Conservation (phyloP, 1,139 yeast genomes). For the Yamadazyma oceani region DNA sequence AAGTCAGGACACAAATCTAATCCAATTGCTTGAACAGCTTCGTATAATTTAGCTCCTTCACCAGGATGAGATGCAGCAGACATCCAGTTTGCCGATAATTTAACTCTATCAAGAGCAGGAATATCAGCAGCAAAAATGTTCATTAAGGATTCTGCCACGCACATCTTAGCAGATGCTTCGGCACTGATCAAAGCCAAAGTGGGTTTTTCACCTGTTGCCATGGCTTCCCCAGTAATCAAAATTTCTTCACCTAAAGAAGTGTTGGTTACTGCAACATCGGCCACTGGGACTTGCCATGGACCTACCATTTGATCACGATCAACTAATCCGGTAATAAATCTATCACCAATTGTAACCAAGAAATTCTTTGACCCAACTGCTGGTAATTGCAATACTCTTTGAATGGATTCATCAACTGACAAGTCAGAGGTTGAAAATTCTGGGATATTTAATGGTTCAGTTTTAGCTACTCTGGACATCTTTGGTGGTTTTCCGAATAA, state of each 20-base stretch:
- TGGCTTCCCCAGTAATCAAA: slow-evolving; percentile 85
- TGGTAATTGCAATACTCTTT: slow-evolving; percentile 85
- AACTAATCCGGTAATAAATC: slow-evolving; percentile 93
- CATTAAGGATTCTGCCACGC: slow-evolving; percentile 91
- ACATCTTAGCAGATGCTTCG: slow-evolving; percentile 95
- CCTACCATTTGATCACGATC: slow-evolving; percentile 99
- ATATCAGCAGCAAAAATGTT: slow-evolving; percentile 91
- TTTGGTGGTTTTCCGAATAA: slow-evolving; percentile 97
- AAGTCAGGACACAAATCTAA: slow-evolving; percentile 91
- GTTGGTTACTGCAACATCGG: slow-evolving; percentile 97
- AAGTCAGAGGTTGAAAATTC: slow-evolving; percentile 38
- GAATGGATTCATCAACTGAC: slow-evolving; percentile 62
- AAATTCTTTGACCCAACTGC: slow-evolving; percentile 95
- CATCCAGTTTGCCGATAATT: slow-evolving; percentile 99
- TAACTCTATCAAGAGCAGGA: slow-evolving; percentile 69
- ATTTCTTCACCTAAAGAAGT: slow-evolving; percentile 80
- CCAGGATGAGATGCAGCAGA: slow-evolving; percentile 94
- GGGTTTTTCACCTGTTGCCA: slow-evolving; percentile 98
- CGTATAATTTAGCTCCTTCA: slow-evolving; percentile 93
- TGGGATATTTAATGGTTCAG: slow-evolving; percentile 59
- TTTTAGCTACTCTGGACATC: slow-evolving; percentile 76
- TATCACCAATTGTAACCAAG: slow-evolving; percentile 95
- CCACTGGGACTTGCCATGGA: slow-evolving; percentile 99
- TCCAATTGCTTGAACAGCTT: slow-evolving; percentile 97
- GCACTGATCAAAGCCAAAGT: slow-evolving; percentile 85